phyloP scores from a whole-genome alignment of 1,284 basidiomycete genomes.

The Pseudozyma tsukubaensis region DNA sequence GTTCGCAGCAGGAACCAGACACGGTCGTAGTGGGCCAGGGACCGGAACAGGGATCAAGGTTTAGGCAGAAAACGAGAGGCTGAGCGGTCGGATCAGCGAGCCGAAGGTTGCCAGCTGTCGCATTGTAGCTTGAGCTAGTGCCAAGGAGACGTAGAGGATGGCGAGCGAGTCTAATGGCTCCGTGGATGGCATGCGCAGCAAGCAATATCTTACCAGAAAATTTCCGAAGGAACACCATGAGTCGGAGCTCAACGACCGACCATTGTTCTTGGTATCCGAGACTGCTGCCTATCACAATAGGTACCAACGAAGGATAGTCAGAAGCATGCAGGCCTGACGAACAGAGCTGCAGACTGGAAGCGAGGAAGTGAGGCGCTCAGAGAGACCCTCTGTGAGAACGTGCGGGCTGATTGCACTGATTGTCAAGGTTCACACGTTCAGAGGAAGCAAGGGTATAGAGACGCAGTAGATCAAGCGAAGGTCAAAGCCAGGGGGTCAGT shows the following conservation, averaged over 20 bases:
- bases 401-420: too few species aligned
- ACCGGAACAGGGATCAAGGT: not conserved
- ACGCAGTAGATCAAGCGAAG: conserved; percentile 17
- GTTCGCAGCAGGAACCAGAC: too few species aligned
- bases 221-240: conserved; percentile 29
- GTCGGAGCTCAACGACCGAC: conserved; percentile 9
- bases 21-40: not conserved
- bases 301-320: too few species aligned
- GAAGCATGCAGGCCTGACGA: too few species aligned
- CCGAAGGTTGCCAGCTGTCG: conserved; percentile 3
- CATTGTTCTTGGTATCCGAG: too few species aligned
- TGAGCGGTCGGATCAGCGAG: not conserved
- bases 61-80: conserved; percentile 13
- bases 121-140: not conserved
- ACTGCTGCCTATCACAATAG: too few species aligned
- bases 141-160: conserved; percentile 5
- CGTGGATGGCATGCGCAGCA: conserved; percentile 7
- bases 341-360: not conserved
- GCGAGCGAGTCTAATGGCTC: not conserved
- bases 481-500: conserved; percentile 16
- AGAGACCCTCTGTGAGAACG: not conserved
- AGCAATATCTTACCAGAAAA: conserved; percentile 10
- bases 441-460: conserved; percentile 13
- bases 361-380: not conserved
- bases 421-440: too few species aligned